Evolutionary conservation across 306 rosid species (phyloP).

Genomic region (Acacia confusa): DNA sequence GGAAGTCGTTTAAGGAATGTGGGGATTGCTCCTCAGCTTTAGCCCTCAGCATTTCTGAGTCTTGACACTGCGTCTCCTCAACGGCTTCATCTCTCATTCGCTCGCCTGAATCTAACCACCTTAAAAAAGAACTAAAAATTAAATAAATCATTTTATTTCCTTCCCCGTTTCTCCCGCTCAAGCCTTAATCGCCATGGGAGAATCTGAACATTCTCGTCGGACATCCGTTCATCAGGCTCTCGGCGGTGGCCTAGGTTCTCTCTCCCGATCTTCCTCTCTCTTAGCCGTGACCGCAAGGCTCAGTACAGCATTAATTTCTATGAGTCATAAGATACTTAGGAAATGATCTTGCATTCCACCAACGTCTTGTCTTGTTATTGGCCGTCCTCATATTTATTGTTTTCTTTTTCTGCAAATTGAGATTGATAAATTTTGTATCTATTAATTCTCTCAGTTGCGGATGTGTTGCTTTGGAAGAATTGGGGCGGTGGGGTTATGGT

Average conservation of each 20-base stretch:
- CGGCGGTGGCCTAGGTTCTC: constrained; percentile 78
- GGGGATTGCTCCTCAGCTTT: background rate
- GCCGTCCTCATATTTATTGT: background rate
- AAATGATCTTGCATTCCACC: constrained; percentile 21
- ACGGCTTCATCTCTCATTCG: background rate
- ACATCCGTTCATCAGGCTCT: constrained; percentile 70
- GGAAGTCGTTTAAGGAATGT: background rate
- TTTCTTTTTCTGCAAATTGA: background rate
- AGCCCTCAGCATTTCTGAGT: background rate
- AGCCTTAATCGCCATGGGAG: constrained; percentile 74
- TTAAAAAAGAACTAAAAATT: background rate
- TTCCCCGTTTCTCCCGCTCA: background rate
- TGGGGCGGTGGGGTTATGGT: constrained; percentile 64
- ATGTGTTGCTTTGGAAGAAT: constrained; percentile 88
- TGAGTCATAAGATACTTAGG: background rate
- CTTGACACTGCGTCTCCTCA: background rate
- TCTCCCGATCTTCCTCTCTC: constrained; percentile 22
- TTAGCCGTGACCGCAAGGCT: background rate
- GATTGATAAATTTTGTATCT: constrained; percentile 16
- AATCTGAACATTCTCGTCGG: constrained; percentile 52
- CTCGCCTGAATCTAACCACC: background rate
- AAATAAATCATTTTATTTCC: background rate
- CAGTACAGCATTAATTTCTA: constrained; percentile 18
- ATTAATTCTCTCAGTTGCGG: constrained; percentile 61
- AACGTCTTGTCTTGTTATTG: background rate